A percentile compares a stretch with the other conserved stretches of the same genome.
These are phyloP conservation scores for Ramaria rubella DNA, from an alignment of 768 basidiomycete species.

Conservation along the genomic window DNA sequence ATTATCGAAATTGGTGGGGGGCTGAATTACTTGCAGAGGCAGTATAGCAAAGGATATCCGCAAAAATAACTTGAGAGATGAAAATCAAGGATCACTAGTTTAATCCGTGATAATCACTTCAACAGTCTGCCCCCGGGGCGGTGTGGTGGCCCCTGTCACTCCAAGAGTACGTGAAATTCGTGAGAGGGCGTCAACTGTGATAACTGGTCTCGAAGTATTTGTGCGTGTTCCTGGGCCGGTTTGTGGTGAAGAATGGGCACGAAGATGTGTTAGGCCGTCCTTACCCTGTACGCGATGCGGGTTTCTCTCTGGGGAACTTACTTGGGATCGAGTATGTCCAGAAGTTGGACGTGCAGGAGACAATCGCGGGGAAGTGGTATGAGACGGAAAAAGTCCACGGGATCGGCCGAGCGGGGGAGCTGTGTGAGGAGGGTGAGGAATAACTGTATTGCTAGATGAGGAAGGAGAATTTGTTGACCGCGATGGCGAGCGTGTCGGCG, in stretches of 20 bases:
- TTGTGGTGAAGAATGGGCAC: constrained; percentile 65
- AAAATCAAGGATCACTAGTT: background rate
- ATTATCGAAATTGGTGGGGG: too few species aligned
- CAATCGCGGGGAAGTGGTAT: constrained; percentile 19
- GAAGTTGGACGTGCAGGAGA: constrained; percentile 12
- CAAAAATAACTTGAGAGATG: background rate
- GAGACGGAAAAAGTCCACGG: constrained; percentile 30
- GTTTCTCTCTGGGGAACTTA: constrained; percentile 39
- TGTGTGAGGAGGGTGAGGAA: background rate
- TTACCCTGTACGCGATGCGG: constrained; percentile 35
- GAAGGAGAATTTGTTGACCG: constrained; percentile 48
- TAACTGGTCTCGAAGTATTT: constrained; percentile 54
- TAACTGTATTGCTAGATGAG: constrained; percentile 38
- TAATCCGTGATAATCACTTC: background rate
- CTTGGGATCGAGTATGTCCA: constrained; percentile 27
- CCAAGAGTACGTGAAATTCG: constrained; percentile 59
- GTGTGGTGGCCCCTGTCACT: constrained; percentile 2
- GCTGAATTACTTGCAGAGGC: too few species aligned
- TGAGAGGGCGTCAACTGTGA: constrained; percentile 67
- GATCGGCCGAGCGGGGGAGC: background rate
- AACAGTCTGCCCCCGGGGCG: constrained; percentile 1
- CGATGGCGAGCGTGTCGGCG: constrained; percentile 21
- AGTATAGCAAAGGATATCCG: background rate
- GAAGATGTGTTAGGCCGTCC: constrained; percentile 38
- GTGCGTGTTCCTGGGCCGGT: constrained; percentile 31